These are phyloP conservation scores for Dunaliella sp. DNA, from an alignment of 139 green algal species.

Conservation along the genomic window DNA sequence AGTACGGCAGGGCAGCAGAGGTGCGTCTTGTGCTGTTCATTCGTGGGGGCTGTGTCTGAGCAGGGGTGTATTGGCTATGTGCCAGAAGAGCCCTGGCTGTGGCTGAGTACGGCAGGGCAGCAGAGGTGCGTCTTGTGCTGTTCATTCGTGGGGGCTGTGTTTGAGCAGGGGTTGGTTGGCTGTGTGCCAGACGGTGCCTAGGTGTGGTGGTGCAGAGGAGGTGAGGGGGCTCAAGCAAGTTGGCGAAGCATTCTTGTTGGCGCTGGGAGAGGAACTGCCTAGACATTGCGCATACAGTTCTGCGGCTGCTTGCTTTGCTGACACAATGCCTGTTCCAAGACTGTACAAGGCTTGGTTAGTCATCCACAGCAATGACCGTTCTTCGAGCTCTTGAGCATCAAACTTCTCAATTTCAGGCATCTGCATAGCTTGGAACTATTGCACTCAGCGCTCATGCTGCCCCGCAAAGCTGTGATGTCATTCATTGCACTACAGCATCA, in stretches of 20 bases:
- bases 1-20: slow-evolving; percentile 47
- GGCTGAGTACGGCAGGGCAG: slow-evolving; percentile 58
- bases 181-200: slow-evolving; percentile 20
- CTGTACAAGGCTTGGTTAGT: slow-evolving; percentile 36
- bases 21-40: not conserved
- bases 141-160: not conserved
- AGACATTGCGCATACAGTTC: not conserved
- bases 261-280: too few relatives aligned
- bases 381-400: too few relatives aligned
- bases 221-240: not conserved
- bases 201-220: slow-evolving; percentile 61
- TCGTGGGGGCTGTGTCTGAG: not conserved
- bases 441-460: too few relatives aligned
- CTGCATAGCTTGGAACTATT: too few relatives aligned
- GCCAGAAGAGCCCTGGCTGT: slow-evolving; percentile 36
- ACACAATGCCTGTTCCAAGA: slow-evolving; percentile 65
- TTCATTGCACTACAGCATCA: too few relatives aligned
- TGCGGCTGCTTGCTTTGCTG: slow-evolving; percentile 1
- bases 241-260: not conserved
- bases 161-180: not conserved
- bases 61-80: not conserved
- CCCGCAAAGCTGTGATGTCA: too few relatives aligned
- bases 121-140: not conserved
- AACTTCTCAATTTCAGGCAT: too few relatives aligned
- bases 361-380: not conserved